A percentile compares a stretch with the other conserved stretches of the same genome.
These are phyloP conservation scores for Malassezia nana DNA, from an alignment of 1,284 basidiomycete species.

Conservation along the genomic window DNA sequence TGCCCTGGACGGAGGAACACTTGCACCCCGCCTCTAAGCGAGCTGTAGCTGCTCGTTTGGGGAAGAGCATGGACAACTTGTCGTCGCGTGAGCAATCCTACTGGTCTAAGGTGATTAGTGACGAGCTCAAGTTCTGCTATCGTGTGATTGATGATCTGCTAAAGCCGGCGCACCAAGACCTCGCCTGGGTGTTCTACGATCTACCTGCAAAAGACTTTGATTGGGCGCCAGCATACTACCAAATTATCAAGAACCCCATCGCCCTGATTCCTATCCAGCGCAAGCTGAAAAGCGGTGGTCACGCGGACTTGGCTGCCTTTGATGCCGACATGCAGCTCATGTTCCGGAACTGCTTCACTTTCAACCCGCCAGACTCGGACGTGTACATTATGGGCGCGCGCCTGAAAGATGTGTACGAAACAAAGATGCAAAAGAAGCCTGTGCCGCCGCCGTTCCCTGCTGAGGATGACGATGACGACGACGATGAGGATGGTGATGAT, in stretches of 20 bases:
- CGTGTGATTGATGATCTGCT: conserved; percentile 65
- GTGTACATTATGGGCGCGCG: conserved; percentile 58
- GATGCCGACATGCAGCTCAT: conserved; percentile 84
- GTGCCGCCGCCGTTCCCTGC: conserved; percentile 34
- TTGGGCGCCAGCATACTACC: conserved; percentile 74
- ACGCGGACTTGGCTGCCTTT: conserved; percentile 66
- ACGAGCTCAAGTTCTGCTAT: conserved; percentile 73
- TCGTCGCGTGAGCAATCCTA: conserved; percentile 51
- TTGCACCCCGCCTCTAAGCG: conserved; percentile 18
- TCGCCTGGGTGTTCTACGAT: conserved; percentile 80
- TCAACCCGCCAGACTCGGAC: conserved; percentile 77
- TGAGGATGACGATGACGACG: conserved; percentile 44
- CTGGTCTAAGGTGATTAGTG: conserved; percentile 60
- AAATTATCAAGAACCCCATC: conserved; percentile 86
- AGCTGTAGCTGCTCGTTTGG: conserved; percentile 16
- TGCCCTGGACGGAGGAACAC: conserved; percentile 66
- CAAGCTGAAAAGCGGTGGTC: conserved; percentile 68
- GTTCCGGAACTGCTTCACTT: conserved; percentile 82
- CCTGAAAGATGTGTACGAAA: conserved; percentile 73
- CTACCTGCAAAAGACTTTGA: conserved; percentile 72
- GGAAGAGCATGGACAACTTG: conserved; percentile 25
- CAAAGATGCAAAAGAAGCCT: conserved; percentile 76
- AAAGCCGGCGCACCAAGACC: conserved; percentile 64
- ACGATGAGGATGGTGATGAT: conserved; percentile 49
- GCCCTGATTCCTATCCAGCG: conserved; percentile 54